Conservation (phyloP, 1,284 basidiomycete species). For the Rhodotorula mucilaginosa region DNA sequence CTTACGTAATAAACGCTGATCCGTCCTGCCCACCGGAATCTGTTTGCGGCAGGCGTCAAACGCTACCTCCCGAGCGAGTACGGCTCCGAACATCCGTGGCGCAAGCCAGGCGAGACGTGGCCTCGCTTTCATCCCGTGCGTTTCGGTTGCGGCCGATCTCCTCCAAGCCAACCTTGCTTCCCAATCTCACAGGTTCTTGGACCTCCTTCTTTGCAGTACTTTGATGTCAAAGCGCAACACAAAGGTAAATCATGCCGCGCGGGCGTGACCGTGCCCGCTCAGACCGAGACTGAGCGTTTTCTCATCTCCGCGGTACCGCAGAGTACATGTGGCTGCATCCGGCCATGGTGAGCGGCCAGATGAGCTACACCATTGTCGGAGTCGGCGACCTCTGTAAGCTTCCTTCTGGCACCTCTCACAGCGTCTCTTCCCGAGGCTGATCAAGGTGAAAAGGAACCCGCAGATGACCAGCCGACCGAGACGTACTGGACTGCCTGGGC, state of each 20-base stretch:
- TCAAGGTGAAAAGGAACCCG: too few species aligned
- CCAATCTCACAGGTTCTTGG: neutral
- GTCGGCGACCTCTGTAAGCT: neutral
- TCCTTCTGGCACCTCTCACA: neutral
- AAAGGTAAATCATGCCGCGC: too few species aligned
- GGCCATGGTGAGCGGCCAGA: conserved; percentile 1
- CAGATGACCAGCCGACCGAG: conserved; percentile 5
- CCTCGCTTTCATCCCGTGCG: neutral
- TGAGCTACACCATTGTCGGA: conserved; percentile 1
- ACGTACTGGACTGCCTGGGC: conserved; percentile 3
- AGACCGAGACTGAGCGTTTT: neutral
- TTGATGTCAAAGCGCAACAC: neutral
- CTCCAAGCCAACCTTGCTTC: neutral
- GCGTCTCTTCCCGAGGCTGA: neutral
- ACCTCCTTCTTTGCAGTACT: neutral
- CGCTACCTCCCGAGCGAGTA: conserved; percentile 1
- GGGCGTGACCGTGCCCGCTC: too few species aligned
- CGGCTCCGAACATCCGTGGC: conserved; percentile 1
- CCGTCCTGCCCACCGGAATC: neutral
- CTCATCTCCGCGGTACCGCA: too few species aligned
- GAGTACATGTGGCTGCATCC: conserved; percentile 5
- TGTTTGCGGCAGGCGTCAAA: neutral
- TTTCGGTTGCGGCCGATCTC: neutral
- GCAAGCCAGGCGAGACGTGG: neutral
- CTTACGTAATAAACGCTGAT: fast-evolving